Base-by-base conservation (phyloP, 1,284 basidiomycete genomes). In the Singerocomus inundabilis region DNA sequence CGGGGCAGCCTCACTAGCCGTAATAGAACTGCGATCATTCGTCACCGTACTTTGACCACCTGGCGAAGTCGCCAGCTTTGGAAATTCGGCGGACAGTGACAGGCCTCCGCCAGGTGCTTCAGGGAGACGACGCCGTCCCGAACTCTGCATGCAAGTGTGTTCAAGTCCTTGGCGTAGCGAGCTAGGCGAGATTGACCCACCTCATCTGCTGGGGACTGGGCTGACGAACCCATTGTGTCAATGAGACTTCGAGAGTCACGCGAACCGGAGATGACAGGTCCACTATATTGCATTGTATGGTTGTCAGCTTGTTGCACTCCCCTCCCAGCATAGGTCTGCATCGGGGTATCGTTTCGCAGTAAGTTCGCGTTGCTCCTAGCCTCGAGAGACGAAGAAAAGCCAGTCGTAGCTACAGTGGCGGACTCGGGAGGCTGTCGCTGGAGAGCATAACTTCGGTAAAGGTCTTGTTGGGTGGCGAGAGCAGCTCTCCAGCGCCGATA, bases 401-500 rank as follows among this genome's bases (percentile, higher is more conserved):
- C 60, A 10, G 47, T 49, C 5, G 57, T 15, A 16, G 41, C 25
- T 8, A 44, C 41, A 13, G 24, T n/a, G 9, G 30, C 6, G 0
- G 35, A 16, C 7, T 12, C 49, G 5, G 45, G 26, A 10, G 11
- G 16, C 16, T 18, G 60, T 31, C 49, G 53, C 24, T 53, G 64
- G 6, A 54, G 45, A 11, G 54, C 46, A 38, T 54, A 45, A 29
- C 38, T 34, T 43, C 51, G 46, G 37, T 55, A 56, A 15, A 54
- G 37, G 31, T 54, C 53, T 5, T 45, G 42, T 15, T 57, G 58
- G 25, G 44, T 29, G 24, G 52, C 51, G 31, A 60, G 15, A 1
- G 53, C 54, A 25, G 57, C 52, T 54, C 49, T 70, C 64, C 66
- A 68, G 10, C 63, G 66, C 28, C 56, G 52, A 34, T 65, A 68